Evolutionary conservation across 2,329 filamentous ascomycete species (phyloP), one percentile per base, ranked within the genome.

Genomic region (Paraconiothyrium brasiliense): DNA sequence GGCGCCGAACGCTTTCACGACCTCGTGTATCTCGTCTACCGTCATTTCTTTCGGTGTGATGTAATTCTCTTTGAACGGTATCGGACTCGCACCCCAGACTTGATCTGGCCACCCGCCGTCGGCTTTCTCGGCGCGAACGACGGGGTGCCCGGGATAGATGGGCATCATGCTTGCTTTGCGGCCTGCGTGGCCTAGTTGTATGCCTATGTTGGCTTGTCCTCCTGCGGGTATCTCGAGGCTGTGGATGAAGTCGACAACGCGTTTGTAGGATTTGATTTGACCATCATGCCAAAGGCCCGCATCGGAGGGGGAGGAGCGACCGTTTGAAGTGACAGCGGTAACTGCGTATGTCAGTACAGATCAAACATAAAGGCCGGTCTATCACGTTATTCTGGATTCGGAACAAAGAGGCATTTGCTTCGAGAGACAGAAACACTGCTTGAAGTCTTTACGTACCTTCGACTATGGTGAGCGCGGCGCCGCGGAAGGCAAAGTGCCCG

Each of bases 1-100:
- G 7, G 66, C 66, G 1, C 65, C 73, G 54, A 76, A 80, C n/a
- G 79, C 77, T 3, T 72, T 35, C 0, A 78, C 69, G 0, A 70
- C 64, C 2, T 70, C 67, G 35, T 76, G 54, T 51, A 81, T 80
- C 11, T 80, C 74, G 22, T 72, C 65, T 0, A 68, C 62, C 0
- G 70, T 73, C 72, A 81, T 62, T 41, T 61, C 58, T 24, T 56
- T 59, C 20, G 77, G 76, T 11, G 69, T 63, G 49, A 52, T 46
- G 24, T 60, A 60, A 8, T 50, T 39, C 7, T 41, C 35, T 5
- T 41, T 30, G 37, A 60, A 60, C 1, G 54, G 52, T 11, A 65
- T 34, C 7, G 59, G 22, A 34, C 57, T 57, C 68, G 76, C 34
- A 67, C 67, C 56, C 32, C 58, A 30, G 49, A 72, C 66, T 20